Evolutionary conservation across 2,329 filamentous ascomycete genomes (phyloP), one percentile per base, ranked within the genome.

Genomic region (Colletotrichum tofieldiae): DNA sequence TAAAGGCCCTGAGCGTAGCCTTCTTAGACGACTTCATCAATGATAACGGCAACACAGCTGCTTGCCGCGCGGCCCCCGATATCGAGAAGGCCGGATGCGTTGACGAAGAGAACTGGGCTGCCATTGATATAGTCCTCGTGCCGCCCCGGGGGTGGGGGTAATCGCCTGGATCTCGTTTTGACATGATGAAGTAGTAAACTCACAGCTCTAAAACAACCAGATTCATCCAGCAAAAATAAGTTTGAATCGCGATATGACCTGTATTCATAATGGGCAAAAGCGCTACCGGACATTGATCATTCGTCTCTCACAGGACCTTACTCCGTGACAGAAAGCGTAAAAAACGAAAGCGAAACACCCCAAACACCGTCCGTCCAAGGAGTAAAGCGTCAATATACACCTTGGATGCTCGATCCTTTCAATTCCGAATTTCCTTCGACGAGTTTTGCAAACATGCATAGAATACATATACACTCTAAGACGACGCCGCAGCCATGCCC

Each of bases 401-500:
- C 55, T 56, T 47, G 52, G 56, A 71, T 61, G 49, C 55, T 67
- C 60, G 18, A 41, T 32, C 55, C 47, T 43, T 56, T 8, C 47
- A 39, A 20, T 26, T 67, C 41, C 56, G 45, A 66, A 11, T 45
- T 65, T 47, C 23, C 41, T 37, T 45, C 54, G 45, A 47, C 29
- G 20, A 43, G 3, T 58, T 9, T 39, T 23, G 14, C 14, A n/a
- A 29, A 47, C 41, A 47, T 67, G 52, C 54, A 60, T 41, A 23
- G 55, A 61, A 37, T 67, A 41, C 49, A 37, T 51, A 43, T 51
- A 37, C 55, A 56, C 49, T 71, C 63, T 43, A 58, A 58, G 61
- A 35, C 63, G 59, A 68, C 59, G 58, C 58, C 67, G 35, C 67
- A 61, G 51, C 37, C 67, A 62, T 73, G 67, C 49, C 39, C 43